Evolutionary conservation across 208 protist genomes (phyloP), one percentile per base, ranked within the genome.

Genomic region (Trypanosoma vivax): DNA sequence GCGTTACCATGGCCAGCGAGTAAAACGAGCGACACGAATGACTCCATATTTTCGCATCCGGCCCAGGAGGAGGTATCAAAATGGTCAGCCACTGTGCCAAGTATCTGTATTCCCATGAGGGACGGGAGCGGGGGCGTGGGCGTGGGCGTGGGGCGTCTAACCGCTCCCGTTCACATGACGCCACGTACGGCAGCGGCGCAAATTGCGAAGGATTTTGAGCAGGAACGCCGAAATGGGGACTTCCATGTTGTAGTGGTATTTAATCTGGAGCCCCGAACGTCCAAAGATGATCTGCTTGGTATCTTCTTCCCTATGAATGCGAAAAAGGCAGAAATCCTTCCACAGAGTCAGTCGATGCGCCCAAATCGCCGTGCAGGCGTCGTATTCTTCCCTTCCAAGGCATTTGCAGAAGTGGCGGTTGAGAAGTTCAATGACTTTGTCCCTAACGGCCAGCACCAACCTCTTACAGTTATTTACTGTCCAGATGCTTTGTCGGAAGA

Each of bases 361-460:
- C 30, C 55, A 21, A 74, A 72, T 18, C 78, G 77, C 16, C 60
- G 76, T 30, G 65, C 71, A 39, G 86, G 86, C 11, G 77, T 81
- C 10, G 86, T 93, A 28, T 88, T 90, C 66, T 93, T 88, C 35
- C 23, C 52, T 4, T 65, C 60, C 16, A 78, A 78, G 31, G 71
- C 69, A 34, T 84, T 83, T 54, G 86, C 82, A 16, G 71, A 76
- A 64, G 65, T 88, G 5, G 86, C 72, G 3, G 77, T 90, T 11
- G 74, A 93, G 58, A 93, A 88, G 54, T 67, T 88, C 7, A 50
- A 90, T 65, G 62, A 90, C 53, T 93, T 93, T 58, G 81, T 86
- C 5, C 81, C 86, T 5, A 60, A 82, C 38, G 65, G 81, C 19
- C 85, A 93, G 50, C 76, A 84, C 49, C 73, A 89, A 53, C 73